Conservation (phyloP, 1,284 basidiomycete genomes). For the Sporisorium iseilematis-ciliati region DNA sequence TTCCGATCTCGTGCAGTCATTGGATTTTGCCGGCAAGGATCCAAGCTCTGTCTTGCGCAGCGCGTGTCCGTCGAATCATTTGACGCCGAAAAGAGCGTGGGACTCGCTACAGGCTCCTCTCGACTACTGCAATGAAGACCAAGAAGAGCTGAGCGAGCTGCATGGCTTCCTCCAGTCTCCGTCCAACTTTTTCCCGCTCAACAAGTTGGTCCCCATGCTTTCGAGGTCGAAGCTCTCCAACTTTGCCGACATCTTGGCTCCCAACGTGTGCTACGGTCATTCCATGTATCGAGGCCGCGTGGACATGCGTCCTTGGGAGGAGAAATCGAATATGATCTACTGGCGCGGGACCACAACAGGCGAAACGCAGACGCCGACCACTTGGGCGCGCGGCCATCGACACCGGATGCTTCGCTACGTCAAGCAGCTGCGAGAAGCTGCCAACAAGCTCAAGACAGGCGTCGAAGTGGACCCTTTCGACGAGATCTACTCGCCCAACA, state of each 20-base stretch:
- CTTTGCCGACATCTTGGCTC: conserved; percentile 38
- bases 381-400: conserved; percentile 38
- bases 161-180: conserved; percentile 42
- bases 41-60: conserved; percentile 15
- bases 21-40: not conserved
- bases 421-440: conserved; percentile 44
- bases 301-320: conserved; percentile 24
- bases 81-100: conserved; percentile 18
- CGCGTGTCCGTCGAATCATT: conserved; percentile 33
- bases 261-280: conserved; percentile 37
- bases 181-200: conserved; percentile 21
- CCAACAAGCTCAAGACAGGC: conserved; percentile 22
- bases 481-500: conserved; percentile 6
- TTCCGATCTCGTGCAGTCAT: not conserved
- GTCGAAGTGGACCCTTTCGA: conserved; percentile 34
- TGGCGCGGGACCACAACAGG: conserved; percentile 40
- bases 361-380: conserved; percentile 13
- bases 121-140: conserved; percentile 32
- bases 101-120: conserved; percentile 21
- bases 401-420: conserved; percentile 39
- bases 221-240: conserved; percentile 42
- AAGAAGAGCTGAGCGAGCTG: conserved; percentile 7
- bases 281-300: conserved; percentile 15
- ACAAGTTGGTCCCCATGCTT: conserved; percentile 32
- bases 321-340: conserved; percentile 29